phyloP scores from a whole-genome alignment of 257 asterid genomes.

The Striga asiatica region DNA sequence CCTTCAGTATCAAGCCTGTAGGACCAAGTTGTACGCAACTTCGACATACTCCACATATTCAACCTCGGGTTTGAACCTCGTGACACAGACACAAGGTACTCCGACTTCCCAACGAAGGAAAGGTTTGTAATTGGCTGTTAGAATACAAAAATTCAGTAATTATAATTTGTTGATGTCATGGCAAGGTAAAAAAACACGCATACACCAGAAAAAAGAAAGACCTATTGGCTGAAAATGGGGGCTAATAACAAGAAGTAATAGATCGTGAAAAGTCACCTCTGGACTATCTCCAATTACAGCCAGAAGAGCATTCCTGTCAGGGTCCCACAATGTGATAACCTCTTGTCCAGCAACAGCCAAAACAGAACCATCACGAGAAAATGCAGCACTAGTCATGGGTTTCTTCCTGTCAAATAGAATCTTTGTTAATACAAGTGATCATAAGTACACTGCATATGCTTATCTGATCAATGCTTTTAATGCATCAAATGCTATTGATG shows the following conservation, averaged over 20 bases:
- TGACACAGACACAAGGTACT: conserved; percentile 69
- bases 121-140: conserved; percentile 55
- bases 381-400: conserved; percentile 77
- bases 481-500: conserved; percentile 1
- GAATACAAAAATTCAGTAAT: conserved; percentile 12
- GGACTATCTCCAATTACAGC: conserved; percentile 72
- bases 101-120: conserved; percentile 71
- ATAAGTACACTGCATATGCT: not conserved
- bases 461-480: not conserved
- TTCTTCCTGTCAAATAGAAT: conserved; percentile 48
- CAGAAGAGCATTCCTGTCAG: conserved; percentile 61
- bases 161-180: not conserved
- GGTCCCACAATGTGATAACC: conserved; percentile 91
- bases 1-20: conserved; percentile 76
- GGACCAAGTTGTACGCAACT: conserved; percentile 54
- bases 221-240: conserved; percentile 2
- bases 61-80: conserved; percentile 57
- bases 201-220: not conserved
- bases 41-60: conserved; percentile 68
- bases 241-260: not conserved
- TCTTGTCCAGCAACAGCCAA: conserved; percentile 90
- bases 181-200: not conserved
- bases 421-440: conserved; percentile 2
- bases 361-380: conserved; percentile 85
- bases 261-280: conserved; percentile 37